Conservation (phyloP, 495 filamentous ascomycete genomes). For the Aspergillus saccharolyticus region DNA sequence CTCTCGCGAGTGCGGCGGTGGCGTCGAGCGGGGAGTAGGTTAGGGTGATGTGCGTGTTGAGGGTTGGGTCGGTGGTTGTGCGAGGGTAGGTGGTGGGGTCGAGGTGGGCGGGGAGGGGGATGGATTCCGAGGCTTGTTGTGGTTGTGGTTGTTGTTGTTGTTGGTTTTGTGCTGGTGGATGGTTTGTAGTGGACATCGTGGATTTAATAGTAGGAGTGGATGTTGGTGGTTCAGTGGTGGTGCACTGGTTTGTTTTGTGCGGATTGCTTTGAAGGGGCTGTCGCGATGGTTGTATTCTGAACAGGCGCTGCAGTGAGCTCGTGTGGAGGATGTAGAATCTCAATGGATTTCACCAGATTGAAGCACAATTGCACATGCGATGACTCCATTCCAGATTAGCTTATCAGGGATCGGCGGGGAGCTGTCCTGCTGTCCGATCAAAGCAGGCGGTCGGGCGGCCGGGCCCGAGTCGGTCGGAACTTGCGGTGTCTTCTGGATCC, state of each 20-base stretch:
- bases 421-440: no score
- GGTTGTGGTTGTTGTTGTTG: conserved; percentile 4
- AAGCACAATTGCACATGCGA: not conserved
- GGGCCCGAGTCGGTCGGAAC: no score
- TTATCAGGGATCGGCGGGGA: not conserved
- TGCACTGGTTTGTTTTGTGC: no score
- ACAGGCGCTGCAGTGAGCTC: no score
- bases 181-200: not conserved
- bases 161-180: not conserved
- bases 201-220: not conserved
- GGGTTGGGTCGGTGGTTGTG: conserved; percentile 21
- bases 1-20: conserved; percentile 54
- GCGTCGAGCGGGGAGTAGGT: conserved; percentile 62
- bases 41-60: conserved; percentile 39
- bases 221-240: not conserved
- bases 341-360: no score
- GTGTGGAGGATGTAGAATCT: no score
- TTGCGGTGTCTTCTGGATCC: no score
- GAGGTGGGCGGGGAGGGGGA: conserved; percentile 28
- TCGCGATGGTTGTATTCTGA: no score
- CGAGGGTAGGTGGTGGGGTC: conserved; percentile 42
- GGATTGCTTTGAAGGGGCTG: no score
- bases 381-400: not conserved
- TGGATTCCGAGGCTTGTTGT: not conserved
- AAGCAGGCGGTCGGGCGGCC: not conserved